These are phyloP conservation scores for Earliella scabrosa DNA, from an alignment of 1,284 basidiomycete species.

Conservation along the genomic window DNA sequence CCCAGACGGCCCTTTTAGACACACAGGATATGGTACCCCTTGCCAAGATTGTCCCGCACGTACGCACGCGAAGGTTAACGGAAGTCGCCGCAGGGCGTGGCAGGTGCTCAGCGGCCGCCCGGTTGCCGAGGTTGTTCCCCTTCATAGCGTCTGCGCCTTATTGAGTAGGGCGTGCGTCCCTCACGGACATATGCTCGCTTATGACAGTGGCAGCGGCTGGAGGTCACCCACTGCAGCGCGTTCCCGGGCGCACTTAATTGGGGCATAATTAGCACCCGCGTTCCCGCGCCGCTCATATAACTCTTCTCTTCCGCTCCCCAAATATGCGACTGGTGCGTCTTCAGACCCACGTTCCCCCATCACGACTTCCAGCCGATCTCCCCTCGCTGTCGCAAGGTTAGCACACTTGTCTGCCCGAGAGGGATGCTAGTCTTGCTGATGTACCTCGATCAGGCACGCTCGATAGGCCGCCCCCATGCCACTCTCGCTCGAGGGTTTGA, in stretches of 20 bases:
- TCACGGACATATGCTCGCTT: slow-evolving; percentile 1
- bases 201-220: slow-evolving; percentile 1
- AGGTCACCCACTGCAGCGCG: slow-evolving; percentile 5
- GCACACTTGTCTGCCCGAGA: background rate
- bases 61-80: slow-evolving; percentile 20
- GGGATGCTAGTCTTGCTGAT: background rate
- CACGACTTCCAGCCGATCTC: slow-evolving; percentile 5
- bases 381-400: background rate
- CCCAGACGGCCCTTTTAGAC: slow-evolving; percentile 1
- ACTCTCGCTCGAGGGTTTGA: slow-evolving; percentile 21
- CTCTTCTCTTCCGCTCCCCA: slow-evolving; percentile 3
- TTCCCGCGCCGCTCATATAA: slow-evolving; percentile 17
- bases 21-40: background rate
- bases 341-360: slow-evolving; percentile 14
- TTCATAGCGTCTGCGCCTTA: slow-evolving; percentile 4
- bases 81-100: slow-evolving; percentile 9
- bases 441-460: background rate
- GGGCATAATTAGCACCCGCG: slow-evolving; percentile 12
- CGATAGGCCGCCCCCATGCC: slow-evolving; percentile 12
- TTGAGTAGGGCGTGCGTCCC: slow-evolving; percentile 8
- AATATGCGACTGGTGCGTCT: slow-evolving; percentile 5
- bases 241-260: slow-evolving; percentile 3
- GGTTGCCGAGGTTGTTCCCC: slow-evolving; percentile 14
- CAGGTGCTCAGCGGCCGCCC: slow-evolving; percentile 3
- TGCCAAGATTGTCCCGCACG: background rate